These are phyloP conservation scores for Mycena vulgaris DNA, from an alignment of 768 basidiomycete genomes.

Conservation along the genomic window DNA sequence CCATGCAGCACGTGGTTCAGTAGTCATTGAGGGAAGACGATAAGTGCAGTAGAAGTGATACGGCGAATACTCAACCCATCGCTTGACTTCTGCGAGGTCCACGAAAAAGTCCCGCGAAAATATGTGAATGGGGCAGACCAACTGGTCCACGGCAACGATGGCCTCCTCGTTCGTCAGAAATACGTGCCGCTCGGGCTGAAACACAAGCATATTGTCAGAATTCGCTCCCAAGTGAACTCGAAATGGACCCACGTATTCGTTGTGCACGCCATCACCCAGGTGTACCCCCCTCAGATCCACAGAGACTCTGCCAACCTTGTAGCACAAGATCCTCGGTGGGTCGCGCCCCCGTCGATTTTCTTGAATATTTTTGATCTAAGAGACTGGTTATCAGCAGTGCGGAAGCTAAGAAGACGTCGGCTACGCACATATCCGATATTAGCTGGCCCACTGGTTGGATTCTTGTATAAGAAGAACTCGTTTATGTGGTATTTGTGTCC, in stretches of 20 bases:
- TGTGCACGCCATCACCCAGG: slow-evolving; percentile 22
- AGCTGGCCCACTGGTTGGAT: slow-evolving; percentile 64
- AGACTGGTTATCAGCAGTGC: too few species aligned
- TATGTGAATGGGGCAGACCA: slow-evolving; percentile 55
- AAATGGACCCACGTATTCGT: slow-evolving; percentile 18
- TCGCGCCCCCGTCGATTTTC: slow-evolving; percentile 37
- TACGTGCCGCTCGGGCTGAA: slow-evolving; percentile 67
- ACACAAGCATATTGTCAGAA: slow-evolving; percentile 14
- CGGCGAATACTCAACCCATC: slow-evolving; percentile 68
- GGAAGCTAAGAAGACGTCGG: too few species aligned
- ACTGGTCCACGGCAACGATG: slow-evolving; percentile 49
- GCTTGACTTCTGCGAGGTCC: slow-evolving; percentile 47
- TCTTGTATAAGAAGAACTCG: slow-evolving; percentile 70
- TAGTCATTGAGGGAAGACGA: slow-evolving; percentile 59
- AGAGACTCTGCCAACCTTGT: slow-evolving; percentile 66
- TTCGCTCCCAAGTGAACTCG: not conserved
- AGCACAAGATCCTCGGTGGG: slow-evolving; percentile 50
- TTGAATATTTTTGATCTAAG: slow-evolving; percentile 55
- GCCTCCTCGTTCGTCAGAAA: slow-evolving; percentile 68
- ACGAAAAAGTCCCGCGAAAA: slow-evolving; percentile 64
- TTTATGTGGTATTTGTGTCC: slow-evolving; percentile 70
- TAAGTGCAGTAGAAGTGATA: slow-evolving; percentile 74
- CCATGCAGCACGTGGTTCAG: slow-evolving; percentile 13
- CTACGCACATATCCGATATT: slow-evolving; percentile 72
- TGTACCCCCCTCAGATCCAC: slow-evolving; percentile 48